Evolutionary conservation across 345 rosid genomes (phyloP).

Genomic region (Xanthoceras sorbifolium): DNA sequence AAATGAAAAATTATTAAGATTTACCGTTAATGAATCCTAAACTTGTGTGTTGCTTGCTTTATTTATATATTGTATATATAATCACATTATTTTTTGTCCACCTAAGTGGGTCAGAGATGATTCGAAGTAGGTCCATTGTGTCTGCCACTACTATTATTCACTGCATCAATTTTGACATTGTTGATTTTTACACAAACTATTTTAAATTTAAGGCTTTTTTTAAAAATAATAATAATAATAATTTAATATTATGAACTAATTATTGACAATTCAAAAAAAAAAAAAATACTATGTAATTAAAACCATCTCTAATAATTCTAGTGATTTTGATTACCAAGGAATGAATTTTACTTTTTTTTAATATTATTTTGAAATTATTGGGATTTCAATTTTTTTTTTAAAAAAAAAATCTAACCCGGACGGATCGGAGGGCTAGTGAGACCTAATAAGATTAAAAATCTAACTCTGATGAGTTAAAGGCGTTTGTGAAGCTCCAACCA

Average conservation of each 20-base stretch:
- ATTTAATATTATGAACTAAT: no score
- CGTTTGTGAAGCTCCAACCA: no score
- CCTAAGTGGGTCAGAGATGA: slow-evolving; percentile 29
- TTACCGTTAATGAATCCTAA: neutral
- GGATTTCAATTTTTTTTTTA: slow-evolving; percentile 7
- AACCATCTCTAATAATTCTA: no score
- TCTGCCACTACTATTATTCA: slow-evolving; percentile 34
- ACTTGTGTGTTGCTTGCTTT: neutral
- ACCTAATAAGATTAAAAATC: no score
- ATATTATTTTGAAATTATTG: slow-evolving; percentile 20
- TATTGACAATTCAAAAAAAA: no score
- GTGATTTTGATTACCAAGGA: neutral
- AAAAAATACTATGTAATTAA: no score
- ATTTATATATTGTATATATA: no score
- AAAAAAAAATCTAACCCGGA: no score
- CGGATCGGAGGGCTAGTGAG: no score
- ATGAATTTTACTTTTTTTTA: neutral
- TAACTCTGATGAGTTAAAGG: no score
- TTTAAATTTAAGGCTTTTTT: neutral
- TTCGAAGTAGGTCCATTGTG: slow-evolving; percentile 31
- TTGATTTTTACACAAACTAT: neutral
- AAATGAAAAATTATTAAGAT: neutral
- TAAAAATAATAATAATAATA: no score
- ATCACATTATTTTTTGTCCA: slow-evolving; percentile 13
- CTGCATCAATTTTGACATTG: neutral